Conservation (phyloP, 1,284 basidiomycete genomes). For the Cryptococcus sp. region DNA sequence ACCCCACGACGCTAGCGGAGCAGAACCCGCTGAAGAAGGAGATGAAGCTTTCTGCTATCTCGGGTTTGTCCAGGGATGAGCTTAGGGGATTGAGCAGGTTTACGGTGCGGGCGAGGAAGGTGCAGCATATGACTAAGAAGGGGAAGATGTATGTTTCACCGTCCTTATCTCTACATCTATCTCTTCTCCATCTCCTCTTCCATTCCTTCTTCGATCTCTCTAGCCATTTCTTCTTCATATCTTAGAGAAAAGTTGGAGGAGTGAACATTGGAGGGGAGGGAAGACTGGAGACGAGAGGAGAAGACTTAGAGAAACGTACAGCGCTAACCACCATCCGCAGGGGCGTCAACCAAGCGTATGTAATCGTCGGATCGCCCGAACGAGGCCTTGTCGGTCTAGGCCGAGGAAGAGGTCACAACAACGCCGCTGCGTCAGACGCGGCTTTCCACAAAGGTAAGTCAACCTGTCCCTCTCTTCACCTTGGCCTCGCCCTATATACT, state of each 20-base stretch:
- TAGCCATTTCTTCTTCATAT: no score
- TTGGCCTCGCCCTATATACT: no score
- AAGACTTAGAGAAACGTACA: no score
- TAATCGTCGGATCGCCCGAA: slow-evolving; percentile 80
- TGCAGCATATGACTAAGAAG: slow-evolving; percentile 53
- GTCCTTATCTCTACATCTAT: neutral
- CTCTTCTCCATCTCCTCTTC: neutral
- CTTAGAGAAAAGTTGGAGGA: no score
- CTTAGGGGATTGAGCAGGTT: slow-evolving; percentile 40
- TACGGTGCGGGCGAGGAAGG: slow-evolving; percentile 41
- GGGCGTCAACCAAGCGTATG: slow-evolving; percentile 55
- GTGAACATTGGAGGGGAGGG: no score
- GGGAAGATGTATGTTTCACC: slow-evolving; percentile 50
- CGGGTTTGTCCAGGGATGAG: slow-evolving; percentile 35
- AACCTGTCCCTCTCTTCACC: neutral
- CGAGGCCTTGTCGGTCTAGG: slow-evolving; percentile 88
- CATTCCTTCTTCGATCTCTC: no score
- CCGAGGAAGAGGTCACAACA: slow-evolving; percentile 71
- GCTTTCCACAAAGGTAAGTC: slow-evolving; percentile 65
- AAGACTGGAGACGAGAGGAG: no score
- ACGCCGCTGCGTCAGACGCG: slow-evolving; percentile 63
- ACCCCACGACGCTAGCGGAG: slow-evolving; percentile 31
- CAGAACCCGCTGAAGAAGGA: slow-evolving; percentile 29
- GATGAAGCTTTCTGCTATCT: slow-evolving; percentile 30
- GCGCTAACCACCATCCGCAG: slow-evolving; percentile 8